These are phyloP conservation scores for Sparassis latifolia DNA, from an alignment of 1,284 basidiomycete species.

Conservation along the genomic window DNA sequence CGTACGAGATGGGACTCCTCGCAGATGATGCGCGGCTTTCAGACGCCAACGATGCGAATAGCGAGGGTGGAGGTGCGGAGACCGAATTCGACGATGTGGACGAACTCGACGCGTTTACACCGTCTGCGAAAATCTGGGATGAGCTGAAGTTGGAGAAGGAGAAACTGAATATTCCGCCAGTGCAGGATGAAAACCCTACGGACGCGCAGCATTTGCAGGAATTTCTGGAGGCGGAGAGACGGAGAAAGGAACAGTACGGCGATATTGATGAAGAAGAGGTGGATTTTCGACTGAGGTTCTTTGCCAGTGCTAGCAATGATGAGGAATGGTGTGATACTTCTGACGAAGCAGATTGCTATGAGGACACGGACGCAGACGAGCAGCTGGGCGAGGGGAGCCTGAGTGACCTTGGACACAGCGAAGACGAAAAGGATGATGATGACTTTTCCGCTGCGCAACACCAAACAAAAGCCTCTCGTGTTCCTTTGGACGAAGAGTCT, in stretches of 20 bases:
- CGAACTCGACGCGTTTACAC: conserved; percentile 34
- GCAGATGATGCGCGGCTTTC: conserved; percentile 20
- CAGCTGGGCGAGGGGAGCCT: conserved; percentile 9
- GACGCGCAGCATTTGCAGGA: conserved; percentile 55
- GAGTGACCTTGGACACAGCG: conserved; percentile 21
- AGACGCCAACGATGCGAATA: conserved; percentile 20
- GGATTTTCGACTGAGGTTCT: conserved; percentile 10
- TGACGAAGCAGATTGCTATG: conserved; percentile 28
- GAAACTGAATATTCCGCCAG: conserved; percentile 35
- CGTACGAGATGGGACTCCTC: conserved; percentile 43
- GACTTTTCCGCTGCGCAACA: conserved; percentile 19
- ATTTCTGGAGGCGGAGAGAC: conserved; percentile 58
- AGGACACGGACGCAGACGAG: conserved; percentile 15
- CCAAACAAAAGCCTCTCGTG: conserved; percentile 1
- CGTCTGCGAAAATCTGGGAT: conserved; percentile 22
- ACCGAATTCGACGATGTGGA: conserved; percentile 30
- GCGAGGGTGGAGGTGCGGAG: conserved; percentile 23
- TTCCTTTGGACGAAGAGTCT: conserved; percentile 24
- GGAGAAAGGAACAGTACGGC: conserved; percentile 40
- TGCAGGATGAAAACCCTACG: conserved; percentile 36
- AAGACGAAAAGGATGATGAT: conserved; percentile 49
- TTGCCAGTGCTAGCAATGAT: neutral
- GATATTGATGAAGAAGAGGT: conserved; percentile 30
- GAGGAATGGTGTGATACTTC: no score
- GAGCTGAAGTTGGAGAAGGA: conserved; percentile 28